phyloP scores from a whole-genome alignment of 495 filamentous ascomycete genomes.

The Symbiotaphrina buchneri region DNA sequence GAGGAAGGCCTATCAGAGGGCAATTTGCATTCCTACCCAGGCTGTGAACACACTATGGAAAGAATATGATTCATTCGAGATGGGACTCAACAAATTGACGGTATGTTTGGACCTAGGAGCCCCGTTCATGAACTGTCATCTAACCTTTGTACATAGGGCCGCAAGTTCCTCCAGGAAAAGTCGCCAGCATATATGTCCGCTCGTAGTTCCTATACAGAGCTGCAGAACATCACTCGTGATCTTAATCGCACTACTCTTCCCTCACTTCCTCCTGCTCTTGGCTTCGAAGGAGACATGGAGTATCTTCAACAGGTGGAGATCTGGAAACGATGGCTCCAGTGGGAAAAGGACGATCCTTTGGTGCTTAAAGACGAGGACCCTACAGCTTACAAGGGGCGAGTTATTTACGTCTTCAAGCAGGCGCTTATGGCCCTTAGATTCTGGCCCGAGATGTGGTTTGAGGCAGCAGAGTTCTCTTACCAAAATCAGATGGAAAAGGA shows the following conservation, averaged over 20 bases:
- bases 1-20: constrained; percentile 75
- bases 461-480: constrained; percentile 85
- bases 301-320: constrained; percentile 69
- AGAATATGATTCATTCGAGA: constrained; percentile 91
- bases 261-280: constrained; percentile 54
- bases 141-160: constrained; percentile 31
- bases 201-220: constrained; percentile 55
- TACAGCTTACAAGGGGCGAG: constrained; percentile 44
- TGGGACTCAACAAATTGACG: constrained; percentile 71
- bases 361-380: constrained; percentile 62
- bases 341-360: constrained; percentile 84
- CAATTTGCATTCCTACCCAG: constrained; percentile 61
- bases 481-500: constrained; percentile 44
- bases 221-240: constrained; percentile 66
- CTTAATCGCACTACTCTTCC: constrained; percentile 60
- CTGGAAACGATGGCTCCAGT: constrained; percentile 83
- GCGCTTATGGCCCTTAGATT: constrained; percentile 84
- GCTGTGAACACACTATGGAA: constrained; percentile 75
- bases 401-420: constrained; percentile 83
- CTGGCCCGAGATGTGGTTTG: constrained; percentile 87
- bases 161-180: constrained; percentile 79
- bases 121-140: constrained; percentile 6
- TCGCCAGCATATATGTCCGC: constrained; percentile 89
- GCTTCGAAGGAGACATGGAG: constrained; percentile 71
- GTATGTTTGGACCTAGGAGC: too few relatives aligned